Evolutionary conservation across 495 filamentous ascomycete genomes (phyloP).

Genomic region (Xylaria flabelliformis): DNA sequence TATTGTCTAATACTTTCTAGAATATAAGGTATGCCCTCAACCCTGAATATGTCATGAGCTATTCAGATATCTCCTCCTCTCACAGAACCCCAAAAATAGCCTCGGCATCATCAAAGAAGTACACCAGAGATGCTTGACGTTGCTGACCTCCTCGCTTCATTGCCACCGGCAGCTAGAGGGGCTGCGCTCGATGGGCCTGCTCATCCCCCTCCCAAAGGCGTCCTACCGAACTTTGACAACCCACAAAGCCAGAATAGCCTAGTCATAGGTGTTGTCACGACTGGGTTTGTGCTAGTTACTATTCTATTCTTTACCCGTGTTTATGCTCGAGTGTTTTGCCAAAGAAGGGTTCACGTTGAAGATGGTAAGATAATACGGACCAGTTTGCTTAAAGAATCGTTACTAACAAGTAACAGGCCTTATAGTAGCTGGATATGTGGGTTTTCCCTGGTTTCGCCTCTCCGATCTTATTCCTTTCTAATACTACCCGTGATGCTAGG

Average conservation of each 20-base stretch:
- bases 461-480: not conserved
- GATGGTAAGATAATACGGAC: constrained; percentile 21
- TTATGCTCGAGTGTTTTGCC: constrained; percentile 18
- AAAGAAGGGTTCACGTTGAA: constrained; percentile 9
- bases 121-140: not conserved
- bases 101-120: not conserved
- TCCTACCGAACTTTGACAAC: constrained; percentile 28
- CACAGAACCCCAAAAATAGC: not conserved
- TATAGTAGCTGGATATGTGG: not conserved
- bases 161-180: constrained; percentile 1
- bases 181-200: constrained; percentile 21
- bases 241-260: constrained; percentile 31
- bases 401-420: not conserved
- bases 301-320: constrained; percentile 13
- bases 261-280: constrained; percentile 15
- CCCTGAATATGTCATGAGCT: not conserved
- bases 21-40: not conserved
- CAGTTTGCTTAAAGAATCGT: not conserved
- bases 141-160: constrained; percentile 11
- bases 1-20: not conserved
- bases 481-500: not conserved
- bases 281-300: constrained; percentile 22
- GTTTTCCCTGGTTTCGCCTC: not conserved
- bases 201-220: constrained; percentile 28
- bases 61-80: not conserved